These are phyloP conservation scores for Aspergillus nanangensis DNA, from an alignment of 495 filamentous ascomycete species.

Conservation along the genomic window DNA sequence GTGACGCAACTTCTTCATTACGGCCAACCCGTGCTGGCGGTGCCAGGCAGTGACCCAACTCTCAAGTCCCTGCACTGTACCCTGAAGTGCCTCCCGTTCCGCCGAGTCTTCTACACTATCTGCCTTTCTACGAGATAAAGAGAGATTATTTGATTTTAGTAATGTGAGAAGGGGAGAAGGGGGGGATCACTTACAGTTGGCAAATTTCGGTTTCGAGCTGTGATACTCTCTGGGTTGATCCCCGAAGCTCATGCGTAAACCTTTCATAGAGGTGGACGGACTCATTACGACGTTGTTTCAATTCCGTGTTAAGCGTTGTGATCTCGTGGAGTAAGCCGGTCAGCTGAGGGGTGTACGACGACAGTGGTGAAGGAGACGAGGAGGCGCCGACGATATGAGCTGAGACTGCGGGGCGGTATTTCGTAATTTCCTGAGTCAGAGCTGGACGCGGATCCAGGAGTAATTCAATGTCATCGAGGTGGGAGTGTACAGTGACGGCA, in stretches of 20 bases:
- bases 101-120: conserved; percentile 30
- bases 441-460: conserved; percentile 24
- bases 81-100: conserved; percentile 33
- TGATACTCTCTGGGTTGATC: conserved; percentile 17
- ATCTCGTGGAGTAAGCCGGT: conserved; percentile 21
- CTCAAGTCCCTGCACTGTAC: conserved; percentile 32
- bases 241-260: conserved; percentile 24
- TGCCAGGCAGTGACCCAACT: conserved; percentile 27
- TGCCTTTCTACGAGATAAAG: conserved; percentile 17
- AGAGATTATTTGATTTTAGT: neutral
- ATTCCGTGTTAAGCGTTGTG: conserved; percentile 20
- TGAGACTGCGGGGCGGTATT: conserved; percentile 10
- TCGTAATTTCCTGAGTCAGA: conserved; percentile 15
- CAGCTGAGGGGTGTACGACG: conserved; percentile 11
- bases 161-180: neutral
- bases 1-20: conserved; percentile 2
- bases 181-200: conserved; percentile 23
- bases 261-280: conserved; percentile 28
- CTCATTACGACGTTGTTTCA: conserved; percentile 28
- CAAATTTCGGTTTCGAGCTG: conserved; percentile 29
- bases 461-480: conserved; percentile 28
- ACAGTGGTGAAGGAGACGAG: neutral
- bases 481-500: conserved; percentile 19
- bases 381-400: neutral
- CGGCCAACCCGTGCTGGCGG: conserved; percentile 14